These are phyloP conservation scores for Ilyonectria sp. DNA, from an alignment of 2,329 filamentous ascomycete genomes.

Conservation along the genomic window DNA sequence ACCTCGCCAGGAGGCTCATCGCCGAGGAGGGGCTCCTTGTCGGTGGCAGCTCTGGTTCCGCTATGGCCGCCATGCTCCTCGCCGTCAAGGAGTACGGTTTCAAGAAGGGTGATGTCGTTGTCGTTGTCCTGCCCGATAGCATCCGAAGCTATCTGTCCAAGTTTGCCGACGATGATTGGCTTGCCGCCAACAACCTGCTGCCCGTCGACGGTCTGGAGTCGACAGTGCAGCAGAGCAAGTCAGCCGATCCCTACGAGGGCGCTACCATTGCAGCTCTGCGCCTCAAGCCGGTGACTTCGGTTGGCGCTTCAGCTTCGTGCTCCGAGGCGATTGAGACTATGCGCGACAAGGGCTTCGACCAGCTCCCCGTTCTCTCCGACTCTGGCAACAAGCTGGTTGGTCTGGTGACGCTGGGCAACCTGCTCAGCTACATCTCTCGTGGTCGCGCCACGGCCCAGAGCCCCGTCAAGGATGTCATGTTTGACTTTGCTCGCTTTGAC, in stretches of 20 bases:
- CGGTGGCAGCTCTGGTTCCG: constrained; percentile 93
- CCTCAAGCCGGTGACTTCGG: constrained; percentile 93
- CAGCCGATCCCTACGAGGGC: constrained; percentile 79
- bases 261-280: constrained; percentile 87
- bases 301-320: constrained; percentile 79
- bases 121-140: constrained; percentile 94
- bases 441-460: constrained; percentile 83
- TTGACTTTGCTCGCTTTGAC: constrained; percentile 89
- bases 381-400: constrained; percentile 84
- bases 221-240: constrained; percentile 58
- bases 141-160: constrained; percentile 98
- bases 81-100: constrained; percentile 84
- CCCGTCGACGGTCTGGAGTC: constrained; percentile 69
- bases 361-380: constrained; percentile 88
- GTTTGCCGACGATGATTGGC: constrained; percentile 99
- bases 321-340: constrained; percentile 95
- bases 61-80: constrained; percentile 85
- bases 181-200: constrained; percentile 94
- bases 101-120: constrained; percentile 87
- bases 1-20: constrained; percentile 90
- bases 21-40: constrained; percentile 94
- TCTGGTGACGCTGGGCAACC: constrained; percentile 93
- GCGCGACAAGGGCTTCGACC: constrained; percentile 98
- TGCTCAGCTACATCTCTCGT: constrained; percentile 90
- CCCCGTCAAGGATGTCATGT: constrained; percentile 92